These are phyloP conservation scores for Aspergillus hancockii DNA, from an alignment of 495 filamentous ascomycete species.

Conservation along the genomic window DNA sequence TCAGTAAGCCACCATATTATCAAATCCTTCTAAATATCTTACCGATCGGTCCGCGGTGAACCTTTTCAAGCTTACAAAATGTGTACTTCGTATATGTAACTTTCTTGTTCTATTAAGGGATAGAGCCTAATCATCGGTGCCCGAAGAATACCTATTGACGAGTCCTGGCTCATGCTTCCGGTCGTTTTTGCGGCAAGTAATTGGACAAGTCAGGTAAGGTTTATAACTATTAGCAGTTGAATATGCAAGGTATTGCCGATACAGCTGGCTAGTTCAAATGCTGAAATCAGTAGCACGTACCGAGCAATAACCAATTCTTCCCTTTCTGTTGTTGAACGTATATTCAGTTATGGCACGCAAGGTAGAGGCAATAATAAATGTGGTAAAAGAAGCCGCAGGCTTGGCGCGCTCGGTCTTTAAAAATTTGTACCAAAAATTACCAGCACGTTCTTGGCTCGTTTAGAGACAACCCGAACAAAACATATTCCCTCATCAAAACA, in stretches of 20 bases:
- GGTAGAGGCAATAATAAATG: background rate
- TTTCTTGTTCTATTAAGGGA: background rate
- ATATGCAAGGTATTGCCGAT: background rate
- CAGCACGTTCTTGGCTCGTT: constrained; percentile 1
- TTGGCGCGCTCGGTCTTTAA: background rate
- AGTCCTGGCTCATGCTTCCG: background rate
- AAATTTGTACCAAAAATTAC: no score
- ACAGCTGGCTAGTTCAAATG: background rate
- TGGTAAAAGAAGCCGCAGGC: background rate
- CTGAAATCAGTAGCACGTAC: background rate
- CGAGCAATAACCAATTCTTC: background rate
- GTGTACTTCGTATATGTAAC: background rate
- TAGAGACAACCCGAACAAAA: background rate
- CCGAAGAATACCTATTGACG: background rate
- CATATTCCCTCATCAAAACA: background rate
- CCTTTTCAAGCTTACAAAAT: background rate
- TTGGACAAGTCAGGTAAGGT: background rate
- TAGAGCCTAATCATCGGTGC: background rate
- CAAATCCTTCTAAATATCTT: background rate
- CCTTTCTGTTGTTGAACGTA: background rate
- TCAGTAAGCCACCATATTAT: background rate
- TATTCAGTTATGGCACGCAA: background rate
- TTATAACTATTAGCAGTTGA: background rate
- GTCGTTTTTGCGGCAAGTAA: background rate
- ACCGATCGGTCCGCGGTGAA: background rate